phyloP scores from a whole-genome alignment of 495 filamentous ascomycete genomes.

The Cudoniella acicularis region DNA sequence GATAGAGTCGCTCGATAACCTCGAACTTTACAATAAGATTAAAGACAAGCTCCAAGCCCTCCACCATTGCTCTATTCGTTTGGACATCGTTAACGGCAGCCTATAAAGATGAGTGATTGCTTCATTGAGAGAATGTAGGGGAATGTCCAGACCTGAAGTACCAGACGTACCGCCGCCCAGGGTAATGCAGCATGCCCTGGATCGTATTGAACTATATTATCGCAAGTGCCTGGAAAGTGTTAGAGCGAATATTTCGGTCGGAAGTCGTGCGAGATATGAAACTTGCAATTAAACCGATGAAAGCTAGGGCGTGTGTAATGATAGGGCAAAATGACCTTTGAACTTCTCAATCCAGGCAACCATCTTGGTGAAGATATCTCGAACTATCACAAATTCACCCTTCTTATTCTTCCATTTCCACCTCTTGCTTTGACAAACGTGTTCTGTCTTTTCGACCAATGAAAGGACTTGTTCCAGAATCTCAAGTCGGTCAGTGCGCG shows the following conservation, averaged over 20 bases:
- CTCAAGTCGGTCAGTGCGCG: no score
- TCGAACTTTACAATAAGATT: constrained; percentile 17
- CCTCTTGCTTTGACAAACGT: constrained; percentile 10
- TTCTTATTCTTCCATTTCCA: constrained; percentile 26
- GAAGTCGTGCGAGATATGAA: no score
- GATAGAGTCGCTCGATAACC: constrained; percentile 22
- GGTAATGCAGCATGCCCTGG: constrained; percentile 40
- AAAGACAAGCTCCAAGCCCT: constrained; percentile 15
- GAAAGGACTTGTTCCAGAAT: no score
- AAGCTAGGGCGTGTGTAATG: no score
- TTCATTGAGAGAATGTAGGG: background rate
- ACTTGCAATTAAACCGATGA: no score
- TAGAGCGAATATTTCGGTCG: background rate
- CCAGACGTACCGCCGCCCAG: constrained; percentile 39
- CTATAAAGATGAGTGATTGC: background rate
- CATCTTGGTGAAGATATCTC: constrained; percentile 37
- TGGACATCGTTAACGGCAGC: constrained; percentile 13
- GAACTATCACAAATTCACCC: constrained; percentile 29
- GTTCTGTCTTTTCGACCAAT: no score
- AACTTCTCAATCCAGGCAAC: constrained; percentile 36
- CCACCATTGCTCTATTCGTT: constrained; percentile 12
- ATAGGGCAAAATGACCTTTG: no score
- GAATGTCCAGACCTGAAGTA: constrained; percentile 31
- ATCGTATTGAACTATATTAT: constrained; percentile 34
- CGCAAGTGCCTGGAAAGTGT: constrained; percentile 30